These are phyloP conservation scores for Aspergillus melleus DNA, from an alignment of 2,329 filamentous ascomycete genomes.

Conservation along the genomic window DNA sequence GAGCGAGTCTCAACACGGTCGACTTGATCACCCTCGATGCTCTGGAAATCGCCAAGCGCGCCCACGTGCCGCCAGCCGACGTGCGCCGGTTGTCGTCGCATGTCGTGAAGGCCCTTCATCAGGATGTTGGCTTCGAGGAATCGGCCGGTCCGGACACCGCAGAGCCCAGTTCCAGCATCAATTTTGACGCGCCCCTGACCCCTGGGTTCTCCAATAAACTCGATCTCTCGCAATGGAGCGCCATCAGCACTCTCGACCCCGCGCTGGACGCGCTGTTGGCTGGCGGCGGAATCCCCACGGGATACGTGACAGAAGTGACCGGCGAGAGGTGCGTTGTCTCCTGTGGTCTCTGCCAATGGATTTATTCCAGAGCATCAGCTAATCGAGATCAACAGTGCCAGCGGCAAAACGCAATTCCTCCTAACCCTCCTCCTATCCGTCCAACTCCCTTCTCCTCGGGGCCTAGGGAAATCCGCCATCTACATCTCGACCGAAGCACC, in stretches of 20 bases:
- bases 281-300: constrained; percentile 75
- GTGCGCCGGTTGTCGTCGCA: constrained; percentile 71
- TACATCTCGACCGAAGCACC: constrained; percentile 94
- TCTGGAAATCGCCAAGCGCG: constrained; percentile 80
- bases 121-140: constrained; percentile 53
- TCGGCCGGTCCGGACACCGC: constrained; percentile 8
- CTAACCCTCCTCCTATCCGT: constrained; percentile 79
- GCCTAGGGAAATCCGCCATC: constrained; percentile 71
- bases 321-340: constrained; percentile 69
- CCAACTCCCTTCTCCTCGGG: constrained; percentile 74
- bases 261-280: constrained; percentile 66
- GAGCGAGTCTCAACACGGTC: constrained; percentile 71
- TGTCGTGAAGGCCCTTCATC: constrained; percentile 66
- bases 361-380: not conserved
- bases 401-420: constrained; percentile 92
- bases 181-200: constrained; percentile 20
- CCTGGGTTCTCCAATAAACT: constrained; percentile 29
- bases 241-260: constrained; percentile 79
- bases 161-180: constrained; percentile 24
- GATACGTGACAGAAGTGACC: constrained; percentile 83
- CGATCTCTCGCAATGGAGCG: constrained; percentile 47
- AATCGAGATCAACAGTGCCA: constrained; percentile 59
- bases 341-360: not conserved
- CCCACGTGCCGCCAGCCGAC: constrained; percentile 76
- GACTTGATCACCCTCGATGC: constrained; percentile 85